These are phyloP conservation scores for Tuber melanosporum DNA, from an alignment of 495 filamentous ascomycete species.

Conservation along the genomic window DNA sequence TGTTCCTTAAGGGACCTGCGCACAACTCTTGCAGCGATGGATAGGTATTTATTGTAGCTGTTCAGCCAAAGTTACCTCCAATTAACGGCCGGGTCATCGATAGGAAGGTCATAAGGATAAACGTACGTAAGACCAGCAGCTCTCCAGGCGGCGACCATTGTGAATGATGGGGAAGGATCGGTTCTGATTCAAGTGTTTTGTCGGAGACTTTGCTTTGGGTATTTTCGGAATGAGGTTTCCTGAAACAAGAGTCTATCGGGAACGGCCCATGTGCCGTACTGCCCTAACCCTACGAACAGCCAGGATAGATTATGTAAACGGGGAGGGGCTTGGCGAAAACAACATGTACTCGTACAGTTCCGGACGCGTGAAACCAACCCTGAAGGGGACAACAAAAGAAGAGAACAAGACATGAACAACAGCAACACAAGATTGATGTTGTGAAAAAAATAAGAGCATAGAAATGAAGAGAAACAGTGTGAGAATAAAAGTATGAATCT, in stretches of 20 bases:
- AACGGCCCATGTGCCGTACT: background rate
- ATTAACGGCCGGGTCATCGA: slow-evolving; percentile 19
- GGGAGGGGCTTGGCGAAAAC: background rate
- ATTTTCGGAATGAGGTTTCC: slow-evolving; percentile 20
- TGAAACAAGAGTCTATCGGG: background rate
- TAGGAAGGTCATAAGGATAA: background rate
- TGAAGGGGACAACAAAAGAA: too few relatives aligned
- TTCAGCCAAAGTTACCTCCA: slow-evolving; percentile 16
- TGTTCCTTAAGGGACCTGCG: slow-evolving; percentile 94
- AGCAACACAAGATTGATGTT: too few relatives aligned
- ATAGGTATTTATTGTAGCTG: slow-evolving; percentile 80
- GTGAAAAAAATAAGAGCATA: too few relatives aligned
- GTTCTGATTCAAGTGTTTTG: slow-evolving; percentile 27
- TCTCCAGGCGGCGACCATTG: slow-evolving; percentile 99
- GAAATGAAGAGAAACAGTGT: too few relatives aligned
- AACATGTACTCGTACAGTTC: too few relatives aligned
- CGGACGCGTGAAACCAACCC: too few relatives aligned
- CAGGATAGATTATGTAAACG: background rate
- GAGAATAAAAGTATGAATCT: too few relatives aligned
- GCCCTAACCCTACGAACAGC: slow-evolving; percentile 29
- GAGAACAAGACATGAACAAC: too few relatives aligned
- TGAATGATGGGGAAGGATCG: slow-evolving; percentile 45
- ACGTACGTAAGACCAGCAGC: slow-evolving; percentile 89
- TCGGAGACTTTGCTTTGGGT: slow-evolving; percentile 23
- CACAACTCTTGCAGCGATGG: slow-evolving; percentile 68